Conservation (phyloP, 805 yeast species). For the Ogataea ramenticola region DNA sequence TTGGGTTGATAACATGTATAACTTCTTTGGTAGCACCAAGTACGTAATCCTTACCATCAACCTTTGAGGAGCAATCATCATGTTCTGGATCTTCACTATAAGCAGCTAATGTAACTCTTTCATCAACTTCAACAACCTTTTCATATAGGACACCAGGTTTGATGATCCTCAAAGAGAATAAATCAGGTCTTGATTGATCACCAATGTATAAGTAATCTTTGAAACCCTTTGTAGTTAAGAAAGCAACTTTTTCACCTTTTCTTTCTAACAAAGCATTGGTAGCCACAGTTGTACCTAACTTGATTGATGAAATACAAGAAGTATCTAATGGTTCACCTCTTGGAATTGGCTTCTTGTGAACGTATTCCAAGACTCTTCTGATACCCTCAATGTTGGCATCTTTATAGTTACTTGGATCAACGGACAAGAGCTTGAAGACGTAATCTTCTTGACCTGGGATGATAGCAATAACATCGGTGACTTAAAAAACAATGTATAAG, state of each 20-base stretch:
- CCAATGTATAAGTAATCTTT: conserved; percentile 79
- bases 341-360: conserved; percentile 47
- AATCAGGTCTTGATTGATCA: conserved; percentile 84
- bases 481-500: too few relatives aligned
- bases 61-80: conserved; percentile 19
- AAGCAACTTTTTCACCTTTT: conserved; percentile 82
- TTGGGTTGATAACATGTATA: conserved; percentile 28
- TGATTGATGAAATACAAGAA: conserved; percentile 53
- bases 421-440: conserved; percentile 77
- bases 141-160: conserved; percentile 70
- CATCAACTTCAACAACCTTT: conserved; percentile 77
- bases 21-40: conserved; percentile 33
- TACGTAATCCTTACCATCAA: conserved; percentile 22
- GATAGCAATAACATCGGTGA: conserved; percentile 65
- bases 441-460: conserved; percentile 31
- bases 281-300: conserved; percentile 95
- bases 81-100: conserved; percentile 66
- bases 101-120: conserved; percentile 79
- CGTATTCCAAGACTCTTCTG: conserved; percentile 62
- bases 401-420: conserved; percentile 77
- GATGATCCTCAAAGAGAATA: conserved; percentile 72
- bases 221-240: conserved; percentile 84
- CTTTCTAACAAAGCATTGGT: conserved; percentile 91
- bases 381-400: conserved; percentile 95
- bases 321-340: conserved; percentile 55